These are phyloP conservation scores for Pulveroboletus sp. DNA, from an alignment of 768 basidiomycete species.

Conservation along the genomic window DNA sequence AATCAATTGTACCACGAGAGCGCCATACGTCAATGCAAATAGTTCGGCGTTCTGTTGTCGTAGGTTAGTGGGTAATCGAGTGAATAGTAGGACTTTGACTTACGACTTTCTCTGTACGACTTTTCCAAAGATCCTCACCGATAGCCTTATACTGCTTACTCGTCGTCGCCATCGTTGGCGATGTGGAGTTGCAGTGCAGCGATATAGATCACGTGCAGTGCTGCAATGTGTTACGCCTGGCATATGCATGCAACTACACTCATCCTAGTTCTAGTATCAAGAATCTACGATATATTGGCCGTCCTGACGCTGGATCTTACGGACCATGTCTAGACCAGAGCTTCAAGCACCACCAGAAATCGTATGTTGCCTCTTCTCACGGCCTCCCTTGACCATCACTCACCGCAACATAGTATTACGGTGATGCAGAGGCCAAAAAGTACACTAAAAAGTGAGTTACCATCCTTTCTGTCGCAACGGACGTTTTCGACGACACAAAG, in stretches of 20 bases:
- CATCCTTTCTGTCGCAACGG: neutral
- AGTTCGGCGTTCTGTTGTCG: constrained; percentile 86
- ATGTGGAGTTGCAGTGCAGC: no score
- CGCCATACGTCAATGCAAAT: constrained; percentile 95
- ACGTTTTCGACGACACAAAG: constrained; percentile 39
- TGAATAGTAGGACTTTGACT: constrained; percentile 26
- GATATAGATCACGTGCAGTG: constrained; percentile 26
- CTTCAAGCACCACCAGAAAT: constrained; percentile 89
- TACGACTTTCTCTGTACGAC: constrained; percentile 92
- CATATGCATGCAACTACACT: no score
- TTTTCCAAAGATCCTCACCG: constrained; percentile 96
- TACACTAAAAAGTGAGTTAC: constrained; percentile 85
- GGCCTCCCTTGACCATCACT: neutral
- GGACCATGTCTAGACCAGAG: constrained; percentile 80
- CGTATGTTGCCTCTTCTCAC: constrained; percentile 40
- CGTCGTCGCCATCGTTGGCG: constrained; percentile 57
- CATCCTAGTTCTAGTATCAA: no score
- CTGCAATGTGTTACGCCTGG: neutral
- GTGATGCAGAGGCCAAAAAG: constrained; percentile 91
- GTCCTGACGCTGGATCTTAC: neutral
- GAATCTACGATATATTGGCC: neutral
- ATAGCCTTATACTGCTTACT: constrained; percentile 85
- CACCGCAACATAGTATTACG: constrained; percentile 74
- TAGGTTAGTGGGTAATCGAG: constrained; percentile 14
- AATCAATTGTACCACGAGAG: constrained; percentile 95